These are phyloP conservation scores for Lachancea nothofagi DNA, from an alignment of 805 yeast species.

Conservation along the genomic window DNA sequence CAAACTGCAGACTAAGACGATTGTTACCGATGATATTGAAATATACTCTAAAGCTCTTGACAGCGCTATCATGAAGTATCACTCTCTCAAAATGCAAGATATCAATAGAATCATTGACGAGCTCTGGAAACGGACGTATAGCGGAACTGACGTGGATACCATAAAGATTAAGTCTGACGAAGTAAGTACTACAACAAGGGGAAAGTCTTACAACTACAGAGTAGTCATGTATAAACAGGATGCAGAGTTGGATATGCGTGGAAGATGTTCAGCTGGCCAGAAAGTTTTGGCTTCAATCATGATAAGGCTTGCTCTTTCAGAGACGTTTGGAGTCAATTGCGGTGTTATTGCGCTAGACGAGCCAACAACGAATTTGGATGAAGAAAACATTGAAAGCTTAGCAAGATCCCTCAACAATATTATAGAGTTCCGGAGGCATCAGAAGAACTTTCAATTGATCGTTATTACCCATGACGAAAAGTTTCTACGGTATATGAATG, in stretches of 20 bases:
- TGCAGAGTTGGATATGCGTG: conserved; percentile 94
- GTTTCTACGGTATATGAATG: conserved; percentile 79
- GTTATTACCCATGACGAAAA: conserved; percentile 96
- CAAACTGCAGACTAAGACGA: conserved; percentile 64
- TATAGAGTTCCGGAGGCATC: conserved; percentile 67
- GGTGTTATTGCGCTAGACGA: conserved; percentile 96
- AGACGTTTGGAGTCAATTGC: conserved; percentile 90
- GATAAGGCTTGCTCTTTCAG: conserved; percentile 86
- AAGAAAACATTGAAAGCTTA: conserved; percentile 79
- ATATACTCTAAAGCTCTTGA: conserved; percentile 84
- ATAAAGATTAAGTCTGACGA: conserved; percentile 82
- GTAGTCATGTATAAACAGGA: conserved; percentile 94
- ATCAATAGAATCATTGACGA: conserved; percentile 84
- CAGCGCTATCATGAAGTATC: conserved; percentile 89
- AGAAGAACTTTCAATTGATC: conserved; percentile 86
- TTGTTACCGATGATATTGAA: conserved; percentile 74
- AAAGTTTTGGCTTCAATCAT: conserved; percentile 89
- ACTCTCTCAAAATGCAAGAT: conserved; percentile 85
- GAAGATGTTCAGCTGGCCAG: conserved; percentile 97
- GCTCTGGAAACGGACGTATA: conserved; percentile 88
- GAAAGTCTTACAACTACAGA: conserved; percentile 79
- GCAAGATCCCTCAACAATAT: conserved; percentile 75
- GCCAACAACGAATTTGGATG: conserved; percentile 94
- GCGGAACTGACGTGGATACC: conserved; percentile 92
- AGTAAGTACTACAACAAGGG: conserved; percentile 35